Conservation (phyloP, 202 grass and related monocot genomes). For the Brachypodium distachyon region DNA sequence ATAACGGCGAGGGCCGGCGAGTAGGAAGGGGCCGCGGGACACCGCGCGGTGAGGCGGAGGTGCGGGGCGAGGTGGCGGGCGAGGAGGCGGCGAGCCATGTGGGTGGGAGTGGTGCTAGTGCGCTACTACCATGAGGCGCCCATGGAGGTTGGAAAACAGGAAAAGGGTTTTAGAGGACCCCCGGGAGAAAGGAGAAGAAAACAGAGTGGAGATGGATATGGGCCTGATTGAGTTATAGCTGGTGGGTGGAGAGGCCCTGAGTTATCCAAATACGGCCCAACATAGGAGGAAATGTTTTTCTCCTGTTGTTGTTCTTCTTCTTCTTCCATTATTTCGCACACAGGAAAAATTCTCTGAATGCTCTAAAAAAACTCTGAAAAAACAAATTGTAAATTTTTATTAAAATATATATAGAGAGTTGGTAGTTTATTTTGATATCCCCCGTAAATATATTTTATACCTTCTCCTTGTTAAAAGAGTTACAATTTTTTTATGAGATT, state of each 20-base stretch:
- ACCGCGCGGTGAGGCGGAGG: slow-evolving; percentile 6
- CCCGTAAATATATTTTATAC: no score
- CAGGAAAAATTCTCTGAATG: no score
- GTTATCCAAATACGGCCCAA: neutral
- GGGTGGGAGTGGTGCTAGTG: neutral
- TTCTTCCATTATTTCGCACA: no score
- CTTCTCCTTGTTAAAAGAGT: no score
- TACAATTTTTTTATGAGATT: no score
- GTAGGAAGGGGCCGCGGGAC: neutral
- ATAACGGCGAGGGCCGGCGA: neutral
- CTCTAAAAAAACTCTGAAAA: no score
- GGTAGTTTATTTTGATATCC: no score
- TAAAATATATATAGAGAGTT: no score
- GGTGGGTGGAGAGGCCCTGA: neutral
- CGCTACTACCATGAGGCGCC: neutral
- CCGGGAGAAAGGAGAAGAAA: neutral
- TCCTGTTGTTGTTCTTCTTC: no score
- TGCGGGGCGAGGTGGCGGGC: slow-evolving; percentile 13
- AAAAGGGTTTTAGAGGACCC: neutral
- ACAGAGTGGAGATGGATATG: neutral
- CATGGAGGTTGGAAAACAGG: neutral
- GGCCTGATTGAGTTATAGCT: neutral
- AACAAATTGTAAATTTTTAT: no score
- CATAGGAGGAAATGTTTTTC: no score
- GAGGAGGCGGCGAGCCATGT: slow-evolving; percentile 34